Conservation (phyloP, 2,329 filamentous ascomycete species). For the Thelonectria discophora region DNA sequence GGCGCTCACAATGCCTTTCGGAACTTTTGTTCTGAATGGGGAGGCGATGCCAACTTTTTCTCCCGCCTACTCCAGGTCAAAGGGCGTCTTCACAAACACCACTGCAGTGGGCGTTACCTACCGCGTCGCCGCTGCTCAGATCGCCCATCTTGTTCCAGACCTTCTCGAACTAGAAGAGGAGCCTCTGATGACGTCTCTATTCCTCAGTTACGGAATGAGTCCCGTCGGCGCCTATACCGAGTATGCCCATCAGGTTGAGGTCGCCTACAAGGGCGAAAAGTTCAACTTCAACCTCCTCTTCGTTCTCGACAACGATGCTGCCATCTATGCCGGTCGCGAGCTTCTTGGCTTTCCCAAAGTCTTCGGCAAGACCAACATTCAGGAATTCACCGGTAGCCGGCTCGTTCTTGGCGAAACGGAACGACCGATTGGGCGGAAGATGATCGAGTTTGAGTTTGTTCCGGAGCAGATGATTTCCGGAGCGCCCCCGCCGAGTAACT, state of each 20-base stretch:
- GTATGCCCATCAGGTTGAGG: constrained; percentile 24
- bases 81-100: constrained; percentile 10
- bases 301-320: constrained; percentile 24
- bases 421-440: constrained; percentile 12
- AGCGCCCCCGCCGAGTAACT: constrained; percentile 16
- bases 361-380: constrained; percentile 15
- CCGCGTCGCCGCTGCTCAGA: constrained; percentile 22
- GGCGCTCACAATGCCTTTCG: constrained; percentile 15
- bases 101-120: constrained; percentile 21
- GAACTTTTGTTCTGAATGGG: constrained; percentile 14
- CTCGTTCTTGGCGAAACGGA: constrained; percentile 13
- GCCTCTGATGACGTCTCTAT: constrained; percentile 17
- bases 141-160: constrained; percentile 15
- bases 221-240: constrained; percentile 17
- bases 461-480: constrained; percentile 11
- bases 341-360: constrained; percentile 23
- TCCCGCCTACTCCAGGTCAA: constrained; percentile 17
- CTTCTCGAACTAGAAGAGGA: constrained; percentile 23
- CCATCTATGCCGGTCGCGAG: constrained; percentile 24
- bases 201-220: constrained; percentile 20
- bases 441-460: constrained; percentile 25
- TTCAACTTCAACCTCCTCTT: constrained; percentile 21
- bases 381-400: constrained; percentile 15
- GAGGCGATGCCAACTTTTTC: constrained; percentile 20
- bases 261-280: constrained; percentile 20